These are phyloP conservation scores for Asterophora parasitica DNA, from an alignment of 768 basidiomycete genomes.

Conservation along the genomic window DNA sequence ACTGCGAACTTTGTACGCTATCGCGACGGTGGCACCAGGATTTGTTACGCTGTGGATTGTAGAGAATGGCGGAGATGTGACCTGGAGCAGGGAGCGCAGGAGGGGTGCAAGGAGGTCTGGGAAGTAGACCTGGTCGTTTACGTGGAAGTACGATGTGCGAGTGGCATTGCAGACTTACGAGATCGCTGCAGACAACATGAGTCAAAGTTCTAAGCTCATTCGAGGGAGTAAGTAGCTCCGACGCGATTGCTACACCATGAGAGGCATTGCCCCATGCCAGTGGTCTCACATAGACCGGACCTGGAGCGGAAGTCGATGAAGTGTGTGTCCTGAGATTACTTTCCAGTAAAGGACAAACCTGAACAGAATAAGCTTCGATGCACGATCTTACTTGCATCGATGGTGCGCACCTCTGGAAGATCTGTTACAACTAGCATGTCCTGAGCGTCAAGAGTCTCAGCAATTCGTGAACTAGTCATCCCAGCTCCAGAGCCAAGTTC, in stretches of 20 bases:
- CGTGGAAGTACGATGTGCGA: conserved; percentile 1
- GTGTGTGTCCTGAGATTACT: conserved; percentile 26
- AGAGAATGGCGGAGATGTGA: conserved; percentile 52
- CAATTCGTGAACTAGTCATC: conserved; percentile 45
- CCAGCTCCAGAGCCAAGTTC: conserved; percentile 83
- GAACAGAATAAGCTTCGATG: not conserved
- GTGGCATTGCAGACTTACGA: conserved; percentile 45
- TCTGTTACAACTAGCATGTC: conserved; percentile 64
- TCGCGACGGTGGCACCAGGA: conserved; percentile 38
- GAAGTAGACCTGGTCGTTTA: conserved; percentile 66
- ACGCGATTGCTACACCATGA: conserved; percentile 37
- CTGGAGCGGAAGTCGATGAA: conserved; percentile 1
- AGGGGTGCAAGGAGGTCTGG: conserved; percentile 76
- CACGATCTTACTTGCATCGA: not conserved
- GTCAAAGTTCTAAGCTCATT: conserved; percentile 30
- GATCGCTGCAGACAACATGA: conserved; percentile 79
- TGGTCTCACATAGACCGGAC: conserved; percentile 42
- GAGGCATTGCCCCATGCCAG: conserved; percentile 64
- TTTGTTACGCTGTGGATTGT: conserved; percentile 4
- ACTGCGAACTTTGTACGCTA: conserved; percentile 77
- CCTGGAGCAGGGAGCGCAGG: conserved; percentile 65
- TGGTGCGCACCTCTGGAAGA: conserved; percentile 60
- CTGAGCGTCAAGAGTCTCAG: conserved; percentile 30
- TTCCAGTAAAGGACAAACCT: conserved; percentile 47
- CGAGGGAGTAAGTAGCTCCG: conserved; percentile 27